Conservation (phyloP, 1,284 basidiomycete genomes). For the Cerioporus squamosus region DNA sequence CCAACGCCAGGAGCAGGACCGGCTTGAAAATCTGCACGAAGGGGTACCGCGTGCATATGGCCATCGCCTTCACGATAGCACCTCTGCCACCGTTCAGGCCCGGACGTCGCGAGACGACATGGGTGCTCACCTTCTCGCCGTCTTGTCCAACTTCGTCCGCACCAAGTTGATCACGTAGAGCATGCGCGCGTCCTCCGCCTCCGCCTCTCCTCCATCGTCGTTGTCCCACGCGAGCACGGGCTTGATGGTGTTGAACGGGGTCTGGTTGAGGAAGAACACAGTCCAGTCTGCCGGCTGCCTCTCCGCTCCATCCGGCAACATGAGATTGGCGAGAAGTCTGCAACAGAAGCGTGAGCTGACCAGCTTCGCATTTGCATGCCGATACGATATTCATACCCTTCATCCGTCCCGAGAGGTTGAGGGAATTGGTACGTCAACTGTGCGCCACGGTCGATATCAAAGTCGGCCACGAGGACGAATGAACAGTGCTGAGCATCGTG, state of each 20-base stretch:
- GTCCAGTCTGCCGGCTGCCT: conserved; percentile 97
- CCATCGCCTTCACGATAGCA: conserved; percentile 94
- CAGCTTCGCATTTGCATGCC: background rate
- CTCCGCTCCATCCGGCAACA: conserved; percentile 98
- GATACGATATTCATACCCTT: conserved; percentile 64
- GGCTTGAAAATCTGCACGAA: conserved; percentile 99
- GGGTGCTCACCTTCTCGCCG: conserved; percentile 71
- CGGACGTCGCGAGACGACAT: background rate
- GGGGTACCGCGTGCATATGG: conserved; percentile 93
- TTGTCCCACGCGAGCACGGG: conserved; percentile 80
- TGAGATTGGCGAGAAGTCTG: conserved; percentile 93
- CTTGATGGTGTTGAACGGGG: conserved; percentile 82
- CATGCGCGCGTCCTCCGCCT: conserved; percentile 52
- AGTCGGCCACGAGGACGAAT: conserved; percentile 92
- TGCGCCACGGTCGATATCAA: conserved; percentile 92
- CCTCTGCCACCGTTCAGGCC: conserved; percentile 58
- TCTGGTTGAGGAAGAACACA: conserved; percentile 96
- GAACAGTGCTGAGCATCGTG: conserved; percentile 74
- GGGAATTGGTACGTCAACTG: conserved; percentile 94
- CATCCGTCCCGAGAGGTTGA: conserved; percentile 88
- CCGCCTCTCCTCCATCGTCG: conserved; percentile 39
- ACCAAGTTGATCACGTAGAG: conserved; percentile 95
- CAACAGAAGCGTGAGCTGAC: background rate
- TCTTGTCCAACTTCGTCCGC: conserved; percentile 93
- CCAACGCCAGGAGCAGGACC: conserved; percentile 89